Base-by-base conservation (phyloP, 371 early-diverging fungal genomes). In the Coemansia sp. region DNA sequence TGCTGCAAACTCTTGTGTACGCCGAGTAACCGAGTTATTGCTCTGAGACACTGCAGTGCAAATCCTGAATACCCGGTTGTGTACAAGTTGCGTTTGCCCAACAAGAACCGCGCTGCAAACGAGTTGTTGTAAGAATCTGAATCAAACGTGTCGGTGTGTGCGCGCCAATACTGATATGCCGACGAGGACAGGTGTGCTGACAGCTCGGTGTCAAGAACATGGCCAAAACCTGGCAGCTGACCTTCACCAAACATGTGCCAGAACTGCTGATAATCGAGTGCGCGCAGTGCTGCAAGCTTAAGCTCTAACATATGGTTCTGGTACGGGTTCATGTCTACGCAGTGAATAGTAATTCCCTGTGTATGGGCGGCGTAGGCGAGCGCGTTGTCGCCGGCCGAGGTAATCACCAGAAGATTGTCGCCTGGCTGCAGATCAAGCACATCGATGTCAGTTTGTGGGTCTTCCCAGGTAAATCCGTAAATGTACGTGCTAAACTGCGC, bases 381-480 rank as follows among this genome's bases (percentile, higher is more conserved):
- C 5, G 88, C 90, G 66, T 93, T 93, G 78, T 91, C 92, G 42
- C 93, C 93, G 0, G 91, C 93, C 3, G 90, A 90, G 6, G 92
- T 90, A 52, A 93, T 91, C n/a, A 88, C 86, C 73, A 93, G 80
- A 83, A 93, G 83, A 16, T 79, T 80, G 76, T 93, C 93, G 51
- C 84, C 81, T 45, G 79, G 79, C 40, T 81, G 79, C 6, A 93
- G 63, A 56, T 89, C 82, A 60, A 93, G 66, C 47, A 85, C 84
- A 51, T 87, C 80, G 20, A 93, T 74, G 67, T 93, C 93, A 30
- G 85, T 85, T 20, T 86, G 83, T 1, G 93, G 93, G 67, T 93
- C 93, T 62, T 93, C 92, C 93, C 92, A 93, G 1, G 93, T 88
- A 57, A 93, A 93, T 5, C 90, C 92, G 64, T 91, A 93, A 54